Conservation (phyloP, 371 early-diverging fungal genomes). For the Syncephalastrum contaminatum region DNA sequence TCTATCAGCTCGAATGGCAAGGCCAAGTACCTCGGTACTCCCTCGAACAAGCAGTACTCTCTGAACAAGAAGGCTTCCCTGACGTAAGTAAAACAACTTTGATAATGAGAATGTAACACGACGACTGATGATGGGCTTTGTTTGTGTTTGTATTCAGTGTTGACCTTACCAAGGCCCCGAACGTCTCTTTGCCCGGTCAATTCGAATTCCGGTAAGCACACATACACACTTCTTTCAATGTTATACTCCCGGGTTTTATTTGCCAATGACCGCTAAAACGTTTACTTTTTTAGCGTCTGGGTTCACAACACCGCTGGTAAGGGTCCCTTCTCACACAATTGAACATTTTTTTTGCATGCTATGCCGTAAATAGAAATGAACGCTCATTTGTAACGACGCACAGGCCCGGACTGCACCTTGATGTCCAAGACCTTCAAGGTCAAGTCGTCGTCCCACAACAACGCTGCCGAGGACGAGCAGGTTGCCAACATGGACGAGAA, state of each 20-base stretch:
- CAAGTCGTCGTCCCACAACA: constrained; percentile 13
- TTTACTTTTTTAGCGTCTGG: constrained; percentile 16
- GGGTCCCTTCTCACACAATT: neutral
- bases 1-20: constrained; percentile 13
- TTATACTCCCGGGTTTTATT: neutral
- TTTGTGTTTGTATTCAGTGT: constrained; percentile 11
- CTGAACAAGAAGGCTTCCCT: constrained; percentile 20
- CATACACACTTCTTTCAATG: too few species aligned
- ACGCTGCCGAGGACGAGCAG: constrained; percentile 12
- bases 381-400: constrained; percentile 1
- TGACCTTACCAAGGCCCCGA: constrained; percentile 16
- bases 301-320: constrained; percentile 21
- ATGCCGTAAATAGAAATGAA: constrained; percentile 5
- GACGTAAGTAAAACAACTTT: neutral
- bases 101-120: neutral
- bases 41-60: constrained; percentile 14
- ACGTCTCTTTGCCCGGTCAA: constrained; percentile 15
- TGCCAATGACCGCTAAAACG: neutral
- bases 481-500: constrained; percentile 12
- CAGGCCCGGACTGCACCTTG: constrained; percentile 26
- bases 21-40: constrained; percentile 19
- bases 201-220: constrained; percentile 21
- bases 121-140: constrained; percentile 1
- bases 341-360: neutral
- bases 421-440: constrained; percentile 23